These are phyloP conservation scores for Flaveria sonorensis DNA, from an alignment of 129 eudicot genomes.

Conservation along the genomic window DNA sequence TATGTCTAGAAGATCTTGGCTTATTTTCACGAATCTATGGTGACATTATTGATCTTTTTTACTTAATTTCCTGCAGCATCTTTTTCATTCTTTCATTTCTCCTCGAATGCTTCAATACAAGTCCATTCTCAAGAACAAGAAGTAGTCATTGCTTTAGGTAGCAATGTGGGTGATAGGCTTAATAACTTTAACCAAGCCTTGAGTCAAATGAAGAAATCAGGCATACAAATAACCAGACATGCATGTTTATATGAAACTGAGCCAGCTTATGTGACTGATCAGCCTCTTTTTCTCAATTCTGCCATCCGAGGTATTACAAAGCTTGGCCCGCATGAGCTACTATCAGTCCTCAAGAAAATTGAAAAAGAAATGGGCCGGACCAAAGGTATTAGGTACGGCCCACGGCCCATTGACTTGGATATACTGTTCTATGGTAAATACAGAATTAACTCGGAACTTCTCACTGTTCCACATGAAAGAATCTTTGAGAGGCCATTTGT, in stretches of 20 bases:
- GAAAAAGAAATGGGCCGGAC: conserved; percentile 92
- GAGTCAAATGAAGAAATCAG: conserved; percentile 65
- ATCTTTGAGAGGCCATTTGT: conserved; percentile 92
- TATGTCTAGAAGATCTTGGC: not conserved
- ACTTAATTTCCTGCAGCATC: conserved; percentile 42
- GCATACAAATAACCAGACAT: conserved; percentile 71
- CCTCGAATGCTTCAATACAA: conserved; percentile 50
- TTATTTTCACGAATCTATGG: not conserved
- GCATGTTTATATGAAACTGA: conserved; percentile 87
- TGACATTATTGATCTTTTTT: conserved; percentile 4
- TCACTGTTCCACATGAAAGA: conserved; percentile 87
- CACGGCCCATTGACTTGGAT: conserved; percentile 92
- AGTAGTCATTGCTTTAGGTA: conserved; percentile 86
- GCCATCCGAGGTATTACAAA: conserved; percentile 87
- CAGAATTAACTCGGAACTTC: conserved; percentile 60
- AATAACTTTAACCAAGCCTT: conserved; percentile 77
- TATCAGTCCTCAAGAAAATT: conserved; percentile 65
- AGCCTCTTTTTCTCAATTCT: conserved; percentile 87
- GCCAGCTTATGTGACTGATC: conserved; percentile 92
- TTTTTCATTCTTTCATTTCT: conserved; percentile 53
- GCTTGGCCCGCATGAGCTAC: conserved; percentile 75
- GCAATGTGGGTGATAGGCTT: conserved; percentile 85
- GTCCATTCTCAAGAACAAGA: conserved; percentile 76
- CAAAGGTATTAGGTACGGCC: conserved; percentile 84
- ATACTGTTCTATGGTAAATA: conserved; percentile 72